These are phyloP conservation scores for Penicillium maclennaniae DNA, from an alignment of 495 filamentous ascomycete species.

Conservation along the genomic window DNA sequence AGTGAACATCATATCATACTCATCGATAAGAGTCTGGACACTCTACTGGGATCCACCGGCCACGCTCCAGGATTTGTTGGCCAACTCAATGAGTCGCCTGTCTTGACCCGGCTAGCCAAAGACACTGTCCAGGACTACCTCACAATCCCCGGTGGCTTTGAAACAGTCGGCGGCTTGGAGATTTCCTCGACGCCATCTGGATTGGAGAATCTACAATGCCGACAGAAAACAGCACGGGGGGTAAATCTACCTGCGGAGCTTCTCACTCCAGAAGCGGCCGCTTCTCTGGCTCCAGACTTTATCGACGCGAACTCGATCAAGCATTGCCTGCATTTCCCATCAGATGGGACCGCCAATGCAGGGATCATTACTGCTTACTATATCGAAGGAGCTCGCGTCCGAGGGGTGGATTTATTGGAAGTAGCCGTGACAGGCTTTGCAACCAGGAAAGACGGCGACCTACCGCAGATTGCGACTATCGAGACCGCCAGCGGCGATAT, in stretches of 20 bases:
- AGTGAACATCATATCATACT: conserved; percentile 14
- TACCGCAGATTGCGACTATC: conserved; percentile 9
- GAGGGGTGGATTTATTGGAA: conserved; percentile 24
- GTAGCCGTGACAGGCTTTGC: conserved; percentile 16
- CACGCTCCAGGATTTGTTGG: conserved; percentile 36
- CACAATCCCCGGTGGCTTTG: conserved; percentile 26
- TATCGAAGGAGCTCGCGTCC: conserved; percentile 29
- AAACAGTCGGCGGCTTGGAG: conserved; percentile 30
- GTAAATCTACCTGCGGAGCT: conserved; percentile 27
- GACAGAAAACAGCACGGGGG: conserved; percentile 17
- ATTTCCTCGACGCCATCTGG: conserved; percentile 24
- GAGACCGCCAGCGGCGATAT: conserved; percentile 18
- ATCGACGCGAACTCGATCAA: conserved; percentile 20
- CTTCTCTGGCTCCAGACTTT: conserved; percentile 27
- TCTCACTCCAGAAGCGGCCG: conserved; percentile 21
- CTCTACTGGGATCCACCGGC: conserved; percentile 25
- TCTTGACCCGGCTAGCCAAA: conserved; percentile 28
- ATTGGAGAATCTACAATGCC: conserved; percentile 17
- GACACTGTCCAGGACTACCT: conserved; percentile 30
- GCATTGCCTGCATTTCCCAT: conserved; percentile 20
- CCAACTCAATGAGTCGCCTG: conserved; percentile 33
- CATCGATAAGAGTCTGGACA: conserved; percentile 23
- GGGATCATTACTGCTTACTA: conserved; percentile 25
- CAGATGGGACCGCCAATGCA: conserved; percentile 30
- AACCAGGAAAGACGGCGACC: neutral